phyloP scores from a whole-genome alignment of 176 grass and related monocot species.

The Carex littledalei region DNA sequence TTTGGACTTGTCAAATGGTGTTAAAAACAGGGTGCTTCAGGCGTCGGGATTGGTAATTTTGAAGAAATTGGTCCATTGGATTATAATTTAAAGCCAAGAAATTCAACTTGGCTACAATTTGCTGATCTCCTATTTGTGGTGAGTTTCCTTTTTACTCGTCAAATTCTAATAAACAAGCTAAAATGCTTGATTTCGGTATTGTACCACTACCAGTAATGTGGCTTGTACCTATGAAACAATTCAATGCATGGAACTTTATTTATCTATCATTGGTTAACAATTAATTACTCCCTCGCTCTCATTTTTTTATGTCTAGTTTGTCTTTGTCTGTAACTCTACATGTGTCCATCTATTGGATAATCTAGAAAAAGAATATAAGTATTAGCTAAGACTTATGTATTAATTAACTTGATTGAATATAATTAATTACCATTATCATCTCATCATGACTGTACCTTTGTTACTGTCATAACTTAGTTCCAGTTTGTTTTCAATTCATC shows the following conservation, averaged over 20 bases:
- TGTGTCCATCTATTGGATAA: background rate
- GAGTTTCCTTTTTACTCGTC: background rate
- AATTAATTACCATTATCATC: background rate
- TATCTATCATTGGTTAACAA: background rate
- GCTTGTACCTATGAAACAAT: background rate
- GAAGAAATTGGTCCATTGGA: constrained; percentile 66
- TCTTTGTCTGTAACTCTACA: background rate
- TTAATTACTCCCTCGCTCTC: background rate
- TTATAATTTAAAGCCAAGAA: constrained; percentile 41
- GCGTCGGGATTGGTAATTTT: constrained; percentile 68
- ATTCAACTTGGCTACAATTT: constrained; percentile 72
- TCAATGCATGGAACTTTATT: background rate
- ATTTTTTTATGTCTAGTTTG: constrained; percentile 8
- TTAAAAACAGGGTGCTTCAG: constrained; percentile 38
- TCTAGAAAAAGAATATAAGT: background rate
- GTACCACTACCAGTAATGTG: background rate
- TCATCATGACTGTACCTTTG: background rate
- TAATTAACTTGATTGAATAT: background rate
- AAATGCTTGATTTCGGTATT: background rate
- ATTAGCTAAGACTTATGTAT: background rate
- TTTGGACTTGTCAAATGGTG: background rate
- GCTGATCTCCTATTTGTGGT: constrained; percentile 88
- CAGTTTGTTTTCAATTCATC: background rate
- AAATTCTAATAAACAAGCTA: background rate
- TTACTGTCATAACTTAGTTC: background rate